A percentile compares a stretch with the other conserved stretches of the same genome.
Evolutionary conservation across 2,329 filamentous ascomycete genomes (phyloP).

Genomic region (Mycosphaerella sp.): DNA sequence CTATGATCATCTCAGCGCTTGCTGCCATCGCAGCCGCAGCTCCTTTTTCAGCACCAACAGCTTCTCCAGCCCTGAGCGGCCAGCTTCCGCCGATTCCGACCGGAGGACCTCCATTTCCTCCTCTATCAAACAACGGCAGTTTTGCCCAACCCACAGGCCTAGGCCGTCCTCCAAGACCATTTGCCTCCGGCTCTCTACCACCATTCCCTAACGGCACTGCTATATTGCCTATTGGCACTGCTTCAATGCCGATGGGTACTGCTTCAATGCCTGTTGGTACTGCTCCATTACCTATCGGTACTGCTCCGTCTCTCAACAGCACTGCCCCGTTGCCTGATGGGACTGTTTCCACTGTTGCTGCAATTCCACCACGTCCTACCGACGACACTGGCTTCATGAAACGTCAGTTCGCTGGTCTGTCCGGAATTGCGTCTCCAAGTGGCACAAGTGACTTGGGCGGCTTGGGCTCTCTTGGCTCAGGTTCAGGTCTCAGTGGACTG

Average conservation of each 20-base stretch:
- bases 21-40: slow-evolving; percentile 24
- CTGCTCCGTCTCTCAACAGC: too few species aligned
- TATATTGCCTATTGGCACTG: background rate
- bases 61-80: background rate
- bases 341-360: too few species aligned
- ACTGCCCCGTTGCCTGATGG: too few species aligned
- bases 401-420: background rate
- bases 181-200: background rate
- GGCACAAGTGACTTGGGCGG: slow-evolving; percentile 4
- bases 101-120: background rate
- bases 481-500: slow-evolving; percentile 3
- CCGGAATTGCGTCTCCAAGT: slow-evolving; percentile 6
- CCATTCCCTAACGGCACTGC: background rate
- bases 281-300: too few species aligned
- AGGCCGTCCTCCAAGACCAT: background rate
- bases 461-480: background rate
- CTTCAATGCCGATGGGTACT: background rate
- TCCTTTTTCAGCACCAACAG: slow-evolving; percentile 8
- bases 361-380: too few species aligned
- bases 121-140: background rate
- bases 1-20: slow-evolving; percentile 26
- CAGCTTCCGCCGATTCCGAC: background rate
- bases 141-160: background rate
- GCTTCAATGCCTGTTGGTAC: background rate
- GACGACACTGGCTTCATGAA: background rate